Evolutionary conservation across 257 asterid species (phyloP).

Genomic region (Paraleonurus japonicus): DNA sequence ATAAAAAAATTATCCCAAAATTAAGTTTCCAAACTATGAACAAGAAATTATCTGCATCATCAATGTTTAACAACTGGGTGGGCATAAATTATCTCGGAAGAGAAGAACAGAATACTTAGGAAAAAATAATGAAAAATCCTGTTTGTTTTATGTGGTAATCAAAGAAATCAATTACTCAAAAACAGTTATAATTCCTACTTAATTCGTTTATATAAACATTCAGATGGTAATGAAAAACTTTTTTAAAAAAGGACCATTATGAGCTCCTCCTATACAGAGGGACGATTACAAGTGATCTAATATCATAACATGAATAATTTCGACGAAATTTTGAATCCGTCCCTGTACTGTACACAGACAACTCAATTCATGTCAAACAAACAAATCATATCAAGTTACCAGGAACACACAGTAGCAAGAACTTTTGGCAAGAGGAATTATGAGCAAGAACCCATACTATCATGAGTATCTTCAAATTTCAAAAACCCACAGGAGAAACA

Average conservation of each 20-base stretch:
- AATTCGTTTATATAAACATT: neutral
- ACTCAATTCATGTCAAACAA: neutral
- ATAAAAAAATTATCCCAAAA: neutral
- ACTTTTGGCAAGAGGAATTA: neutral
- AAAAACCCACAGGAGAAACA: neutral
- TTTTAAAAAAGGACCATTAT: neutral
- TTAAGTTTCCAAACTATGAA: neutral
- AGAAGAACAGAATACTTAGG: neutral
- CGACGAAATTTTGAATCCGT: no score
- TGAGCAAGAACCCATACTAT: no score
- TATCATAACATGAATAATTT: no score
- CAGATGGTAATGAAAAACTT: neutral
- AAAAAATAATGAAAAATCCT: neutral
- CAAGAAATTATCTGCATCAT: neutral
- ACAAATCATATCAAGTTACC: neutral
- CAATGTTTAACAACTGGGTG: neutral
- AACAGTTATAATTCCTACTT: neutral
- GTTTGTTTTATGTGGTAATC: neutral
- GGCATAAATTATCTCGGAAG: neutral
- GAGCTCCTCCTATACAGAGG: no score
- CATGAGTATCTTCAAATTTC: neutral
- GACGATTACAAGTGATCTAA: no score
- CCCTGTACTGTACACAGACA: neutral
- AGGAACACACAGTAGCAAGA: neutral
- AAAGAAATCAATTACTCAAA: neutral